These are phyloP conservation scores for Umbelopsis sp. DNA, from an alignment of 371 early-diverging fungal species.

Conservation along the genomic window DNA sequence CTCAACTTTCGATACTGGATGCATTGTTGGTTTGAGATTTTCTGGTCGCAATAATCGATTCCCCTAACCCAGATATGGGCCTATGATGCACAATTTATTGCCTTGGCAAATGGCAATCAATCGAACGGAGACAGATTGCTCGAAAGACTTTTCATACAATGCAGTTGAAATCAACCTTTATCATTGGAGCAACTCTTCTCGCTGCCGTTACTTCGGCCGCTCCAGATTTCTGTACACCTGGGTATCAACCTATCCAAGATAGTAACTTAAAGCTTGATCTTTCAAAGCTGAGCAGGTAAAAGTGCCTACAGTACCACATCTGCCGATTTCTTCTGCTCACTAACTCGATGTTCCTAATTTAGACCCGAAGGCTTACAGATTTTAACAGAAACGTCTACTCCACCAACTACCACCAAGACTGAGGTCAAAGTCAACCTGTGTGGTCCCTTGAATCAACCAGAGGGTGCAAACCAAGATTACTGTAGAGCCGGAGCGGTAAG, in stretches of 20 bases:
- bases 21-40: too few relatives aligned
- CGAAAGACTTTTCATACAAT: background rate
- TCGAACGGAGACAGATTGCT: too few relatives aligned
- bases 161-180: slow-evolving; percentile 16
- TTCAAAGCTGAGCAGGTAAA: slow-evolving; percentile 34
- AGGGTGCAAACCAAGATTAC: slow-evolving; percentile 24
- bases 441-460: slow-evolving; percentile 27
- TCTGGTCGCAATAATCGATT: background rate
- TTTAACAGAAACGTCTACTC: slow-evolving; percentile 22
- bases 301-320: background rate
- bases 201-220: slow-evolving; percentile 23
- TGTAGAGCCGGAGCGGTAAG: slow-evolving; percentile 33
- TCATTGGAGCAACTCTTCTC: slow-evolving; percentile 4
- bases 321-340: background rate
- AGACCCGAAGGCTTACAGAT: slow-evolving; percentile 25
- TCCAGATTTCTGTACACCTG: slow-evolving; percentile 32
- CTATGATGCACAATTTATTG: background rate
- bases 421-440: slow-evolving; percentile 33
- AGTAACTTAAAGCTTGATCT: slow-evolving; percentile 30
- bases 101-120: background rate
- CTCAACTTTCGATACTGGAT: too few relatives aligned
- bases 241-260: slow-evolving; percentile 31
- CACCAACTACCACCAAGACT: slow-evolving; percentile 24
- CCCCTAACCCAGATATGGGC: background rate
- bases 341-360: slow-evolving; percentile 7